Evolutionary conservation across 345 rosid species (phyloP).

Genomic region (Melaleuca quinquenervia): DNA sequence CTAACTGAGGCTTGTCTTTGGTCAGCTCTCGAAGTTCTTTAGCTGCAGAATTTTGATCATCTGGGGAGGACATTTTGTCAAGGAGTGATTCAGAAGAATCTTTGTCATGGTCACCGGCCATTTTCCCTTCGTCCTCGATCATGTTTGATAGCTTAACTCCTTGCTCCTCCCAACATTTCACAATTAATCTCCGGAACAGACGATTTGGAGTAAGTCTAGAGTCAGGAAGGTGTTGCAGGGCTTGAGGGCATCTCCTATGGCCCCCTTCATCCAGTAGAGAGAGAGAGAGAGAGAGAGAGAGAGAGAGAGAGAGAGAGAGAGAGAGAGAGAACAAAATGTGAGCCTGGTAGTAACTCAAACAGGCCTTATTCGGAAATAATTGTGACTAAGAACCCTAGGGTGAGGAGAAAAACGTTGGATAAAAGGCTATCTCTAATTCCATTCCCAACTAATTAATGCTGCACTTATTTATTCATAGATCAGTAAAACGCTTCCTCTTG

Average conservation of each 20-base stretch:
- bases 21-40: conserved; percentile 37
- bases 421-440: background rate
- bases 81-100: conserved; percentile 20
- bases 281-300: background rate
- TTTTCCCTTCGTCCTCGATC: background rate
- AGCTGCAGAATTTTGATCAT: conserved; percentile 36
- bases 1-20: conserved; percentile 22
- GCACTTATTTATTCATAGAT: background rate
- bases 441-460: background rate
- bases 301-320: background rate
- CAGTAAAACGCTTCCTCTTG: background rate
- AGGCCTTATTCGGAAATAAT: background rate
- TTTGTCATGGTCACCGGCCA: conserved; percentile 9
- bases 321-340: background rate
- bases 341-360: background rate
- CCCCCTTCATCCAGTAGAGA: conserved; percentile 39
- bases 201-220: conserved; percentile 25
- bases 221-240: conserved; percentile 26
- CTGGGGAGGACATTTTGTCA: conserved; percentile 28
- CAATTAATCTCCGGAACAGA: conserved; percentile 31
- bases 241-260: conserved; percentile 35
- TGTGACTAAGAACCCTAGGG: background rate
- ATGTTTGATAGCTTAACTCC: conserved; percentile 17
- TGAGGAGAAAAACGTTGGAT: background rate
- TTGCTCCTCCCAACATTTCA: conserved; percentile 29